Percentiles rank a stretch among this genome's conserved stretches.
phyloP scores from a whole-genome alignment of 2,329 filamentous ascomycete genomes.

The Monilinia vaccinii-corymbosi region DNA sequence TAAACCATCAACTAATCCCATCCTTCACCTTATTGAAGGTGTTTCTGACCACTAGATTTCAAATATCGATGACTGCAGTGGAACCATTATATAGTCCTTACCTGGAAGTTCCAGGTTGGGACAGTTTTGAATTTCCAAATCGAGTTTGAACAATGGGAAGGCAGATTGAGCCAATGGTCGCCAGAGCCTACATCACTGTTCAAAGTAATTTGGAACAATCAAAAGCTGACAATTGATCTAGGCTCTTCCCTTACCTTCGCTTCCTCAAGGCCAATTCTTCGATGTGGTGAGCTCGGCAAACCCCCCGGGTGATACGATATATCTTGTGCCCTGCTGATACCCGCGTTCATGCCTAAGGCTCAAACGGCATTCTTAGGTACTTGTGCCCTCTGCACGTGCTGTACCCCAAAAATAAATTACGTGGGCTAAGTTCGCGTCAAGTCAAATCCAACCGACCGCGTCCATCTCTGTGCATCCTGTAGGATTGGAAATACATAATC shows the following conservation, averaged over 20 bases:
- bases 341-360: background rate
- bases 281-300: conserved; percentile 10
- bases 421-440: conserved; percentile 5
- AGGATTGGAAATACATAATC: background rate
- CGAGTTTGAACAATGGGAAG: background rate
- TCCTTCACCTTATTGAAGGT: too few species aligned
- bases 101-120: too few species aligned
- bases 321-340: too few species aligned
- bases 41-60: too few species aligned
- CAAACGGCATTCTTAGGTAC: too few species aligned
- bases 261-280: conserved; percentile 26
- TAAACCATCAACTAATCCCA: too few species aligned
- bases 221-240: conserved; percentile 11
- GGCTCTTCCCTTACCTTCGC: conserved; percentile 28
- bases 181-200: background rate
- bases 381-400: background rate
- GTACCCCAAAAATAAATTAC: conserved; percentile 4
- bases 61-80: too few species aligned
- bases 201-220: background rate
- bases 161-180: background rate
- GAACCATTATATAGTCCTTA: too few species aligned
- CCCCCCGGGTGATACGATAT: too few species aligned
- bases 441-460: conserved; percentile 8
- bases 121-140: background rate
- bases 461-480: conserved; percentile 1